A percentile compares a stretch with the other conserved stretches of the same genome.
Conservation (phyloP, 2,329 filamentous ascomycete species). For the Colletotrichum musicola region DNA sequence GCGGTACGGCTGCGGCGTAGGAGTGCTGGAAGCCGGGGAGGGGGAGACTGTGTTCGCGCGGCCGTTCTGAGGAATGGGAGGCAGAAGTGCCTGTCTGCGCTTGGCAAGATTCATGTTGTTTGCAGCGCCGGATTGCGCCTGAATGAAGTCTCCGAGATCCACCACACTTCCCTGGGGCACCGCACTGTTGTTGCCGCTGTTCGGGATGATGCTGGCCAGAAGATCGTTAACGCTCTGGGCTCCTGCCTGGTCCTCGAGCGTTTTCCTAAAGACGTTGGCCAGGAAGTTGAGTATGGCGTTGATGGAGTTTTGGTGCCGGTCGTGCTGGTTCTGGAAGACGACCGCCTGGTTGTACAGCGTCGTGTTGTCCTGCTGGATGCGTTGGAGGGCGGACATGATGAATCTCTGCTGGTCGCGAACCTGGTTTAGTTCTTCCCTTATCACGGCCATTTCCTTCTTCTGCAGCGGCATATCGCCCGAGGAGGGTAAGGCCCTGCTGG, state of each 20-base stretch:
- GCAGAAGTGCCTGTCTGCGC: constrained; percentile 66
- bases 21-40: constrained; percentile 44
- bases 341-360: constrained; percentile 89
- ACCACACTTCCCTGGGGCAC: constrained; percentile 69
- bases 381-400: constrained; percentile 85
- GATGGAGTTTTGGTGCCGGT: constrained; percentile 98
- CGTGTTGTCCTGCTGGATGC: constrained; percentile 86
- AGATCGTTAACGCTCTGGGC: constrained; percentile 86
- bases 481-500: constrained; percentile 55
- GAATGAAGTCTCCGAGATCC: constrained; percentile 71
- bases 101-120: constrained; percentile 59
- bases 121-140: constrained; percentile 57
- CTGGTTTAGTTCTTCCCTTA: constrained; percentile 84
- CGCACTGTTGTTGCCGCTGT: constrained; percentile 58
- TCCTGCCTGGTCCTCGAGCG: constrained; percentile 84
- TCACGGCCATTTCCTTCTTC: constrained; percentile 80
- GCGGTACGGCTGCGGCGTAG: constrained; percentile 48
- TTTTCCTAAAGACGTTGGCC: constrained; percentile 95
- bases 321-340: constrained; percentile 90
- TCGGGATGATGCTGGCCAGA: constrained; percentile 80
- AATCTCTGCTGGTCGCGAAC: constrained; percentile 88
- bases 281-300: constrained; percentile 98
- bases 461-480: constrained; percentile 63
- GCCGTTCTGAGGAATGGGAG: constrained; percentile 60
- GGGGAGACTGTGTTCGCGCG: constrained; percentile 46